Conservation (phyloP, 2,329 filamentous ascomycete species). For the Exophiala oligosperma region DNA sequence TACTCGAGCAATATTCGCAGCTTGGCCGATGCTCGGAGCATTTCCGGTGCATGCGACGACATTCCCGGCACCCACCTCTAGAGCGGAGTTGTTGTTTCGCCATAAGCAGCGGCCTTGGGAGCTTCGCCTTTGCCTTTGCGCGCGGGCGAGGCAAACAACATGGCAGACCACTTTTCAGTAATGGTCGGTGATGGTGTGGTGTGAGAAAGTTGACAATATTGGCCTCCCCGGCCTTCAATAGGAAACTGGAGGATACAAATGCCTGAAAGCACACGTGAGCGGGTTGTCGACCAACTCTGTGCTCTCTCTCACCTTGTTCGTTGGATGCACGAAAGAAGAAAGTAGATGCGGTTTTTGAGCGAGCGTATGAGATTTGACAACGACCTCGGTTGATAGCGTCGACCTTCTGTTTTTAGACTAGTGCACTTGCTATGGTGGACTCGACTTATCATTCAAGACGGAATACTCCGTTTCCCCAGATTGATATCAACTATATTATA, state of each 20-base stretch:
- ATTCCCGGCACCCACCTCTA: slow-evolving; percentile 1
- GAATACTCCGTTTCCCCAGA: no score
- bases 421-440: no score
- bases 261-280: neutral
- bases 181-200: neutral
- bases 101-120: neutral
- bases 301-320: no score
- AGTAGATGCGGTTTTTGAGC: no score
- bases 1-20: neutral
- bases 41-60: slow-evolving; percentile 2
- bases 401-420: no score
- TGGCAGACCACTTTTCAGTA: neutral
- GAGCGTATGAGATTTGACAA: no score
- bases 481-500: no score
- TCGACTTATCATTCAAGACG: no score
- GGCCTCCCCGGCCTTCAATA: neutral
- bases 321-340: no score
- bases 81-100: slow-evolving; percentile 2
- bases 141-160: neutral
- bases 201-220: neutral
- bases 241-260: slow-evolving; percentile 3
- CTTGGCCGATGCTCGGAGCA: neutral
- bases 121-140: neutral
- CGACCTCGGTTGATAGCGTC: no score
- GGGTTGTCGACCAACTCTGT: neutral